Evolutionary conservation across 768 basidiomycete genomes (phyloP), one percentile per base, ranked within the genome.

Genomic region (Boletus fagicola): DNA sequence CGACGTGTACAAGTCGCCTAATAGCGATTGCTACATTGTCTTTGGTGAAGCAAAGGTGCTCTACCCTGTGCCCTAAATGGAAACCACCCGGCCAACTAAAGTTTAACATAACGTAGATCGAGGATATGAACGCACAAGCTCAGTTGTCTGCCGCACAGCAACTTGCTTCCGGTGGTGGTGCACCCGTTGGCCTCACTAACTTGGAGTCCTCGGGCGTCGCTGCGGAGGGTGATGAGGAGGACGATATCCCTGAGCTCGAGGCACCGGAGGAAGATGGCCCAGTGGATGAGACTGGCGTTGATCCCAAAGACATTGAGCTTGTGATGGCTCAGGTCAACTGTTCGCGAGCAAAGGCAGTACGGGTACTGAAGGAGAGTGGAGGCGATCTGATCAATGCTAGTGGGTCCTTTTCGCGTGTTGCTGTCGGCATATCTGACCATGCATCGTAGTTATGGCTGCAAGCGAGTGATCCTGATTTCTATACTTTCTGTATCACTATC

Each of bases 1-100:
- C 38, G 97, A 99, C 62, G 97, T 99, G 53, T 99, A 91, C 87
- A 98, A 98, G 81, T 94, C 92, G 49, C 87, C 90, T 43, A 94
- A 93, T 77, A 94, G 92, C 71, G 97, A 99, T 77, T 93, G 90
- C 76, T 98, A 99, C 82, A 93, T 99, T 72, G 94, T 99, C 62
- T 99, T 98, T 67, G 97, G 97, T 62, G 97, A 98, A 80, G 95
- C 92, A 54, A 94, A 94, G 85, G 88, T 88, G 20, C 9, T 47
- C 58, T 60, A 46, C 61, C 59, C 58, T 56, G n/a, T 60, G 20
- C 60, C 55, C 51, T 52, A 24, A 33, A 35, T 26, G 45, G 30
- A 18, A 47, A 18, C 42, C 2, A 3, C 2, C 12, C 18, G 18
- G 24, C 30, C 15, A 12, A 49, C 35, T 36, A 36, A 36, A 40